Base-by-base conservation (phyloP, 495 filamentous ascomycete genomes). In the Rusavskia elegans region DNA sequence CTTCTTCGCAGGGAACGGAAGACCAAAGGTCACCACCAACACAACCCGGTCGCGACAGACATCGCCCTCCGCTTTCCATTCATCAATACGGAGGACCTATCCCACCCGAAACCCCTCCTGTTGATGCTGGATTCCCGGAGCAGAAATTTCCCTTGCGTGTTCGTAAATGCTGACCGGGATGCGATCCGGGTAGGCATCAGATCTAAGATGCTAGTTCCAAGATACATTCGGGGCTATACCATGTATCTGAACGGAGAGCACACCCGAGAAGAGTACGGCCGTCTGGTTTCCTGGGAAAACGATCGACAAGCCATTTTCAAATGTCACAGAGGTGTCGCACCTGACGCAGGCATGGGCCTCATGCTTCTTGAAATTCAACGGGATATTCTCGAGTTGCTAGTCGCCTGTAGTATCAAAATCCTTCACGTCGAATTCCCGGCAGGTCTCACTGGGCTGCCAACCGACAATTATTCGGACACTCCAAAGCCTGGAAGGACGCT, bases 51-150 rank as follows among this genome's bases (percentile, higher is more conserved):
- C 45, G 54, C 25, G 64, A 70, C 2, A 16, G 38, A 40, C 38
- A 16, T 40, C 14, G 56, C 60, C 6, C 78, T 64, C 36, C 51
- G 75, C 35, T 76, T 70, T 67, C 79, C 78, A 0, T 66, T 70
- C 50, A 73, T 81, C 59, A 83, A 82, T 53, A 64, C 72, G 30
- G 76, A 81, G 51, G 77, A 81, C 57, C 59, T 82, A 5, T 49
- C 49, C 11, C 62, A 68, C n/a, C 62, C 67, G 0, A 71, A 66
- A 44, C 49, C 62, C 0, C 50, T 81, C 8, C 61, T 68, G 0
- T 56, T 80, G 21, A 61, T 81, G 5, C 56, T 83, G 1, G 71
- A 77, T 29, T 48, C 72, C 0, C 64, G 78, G 2, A 70, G 61
- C 16, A 68, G 74, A 5, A 50, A 76, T 56, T 55, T 37, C 0